Conservation (phyloP, 257 asterid genomes). For the Nicotiana otophora region DNA sequence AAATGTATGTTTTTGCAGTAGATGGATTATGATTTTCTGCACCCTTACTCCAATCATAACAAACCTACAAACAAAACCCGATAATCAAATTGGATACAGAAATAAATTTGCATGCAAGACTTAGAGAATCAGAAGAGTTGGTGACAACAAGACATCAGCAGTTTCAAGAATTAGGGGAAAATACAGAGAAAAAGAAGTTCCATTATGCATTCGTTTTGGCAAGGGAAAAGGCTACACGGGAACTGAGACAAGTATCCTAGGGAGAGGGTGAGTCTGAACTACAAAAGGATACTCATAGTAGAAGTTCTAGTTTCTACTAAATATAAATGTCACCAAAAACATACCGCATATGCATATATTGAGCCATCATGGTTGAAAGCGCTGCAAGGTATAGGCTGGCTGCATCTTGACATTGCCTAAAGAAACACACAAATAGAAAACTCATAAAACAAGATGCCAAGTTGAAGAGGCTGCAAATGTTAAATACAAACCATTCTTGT, state of each 20-base stretch:
- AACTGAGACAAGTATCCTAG: neutral
- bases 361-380: constrained; percentile 88
- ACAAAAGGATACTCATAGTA: neutral
- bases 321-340: constrained; percentile 9
- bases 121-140: neutral
- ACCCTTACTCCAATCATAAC: constrained; percentile 99
- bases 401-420: constrained; percentile 85
- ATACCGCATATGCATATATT: constrained; percentile 76
- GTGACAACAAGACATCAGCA: neutral
- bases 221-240: neutral
- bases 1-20: constrained; percentile 63
- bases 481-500: neutral
- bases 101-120: neutral
- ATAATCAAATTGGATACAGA: neutral
- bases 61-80: constrained; percentile 38
- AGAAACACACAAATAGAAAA: constrained; percentile 12
- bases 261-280: neutral
- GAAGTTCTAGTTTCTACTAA: neutral
- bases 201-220: neutral
- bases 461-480: neutral
- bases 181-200: neutral
- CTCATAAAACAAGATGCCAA: neutral
- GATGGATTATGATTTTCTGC: constrained; percentile 96
- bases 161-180: neutral
- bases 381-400: constrained; percentile 81